Conservation (phyloP, 83 land plant genomes). For the Diphasiastrum complanatum region DNA sequence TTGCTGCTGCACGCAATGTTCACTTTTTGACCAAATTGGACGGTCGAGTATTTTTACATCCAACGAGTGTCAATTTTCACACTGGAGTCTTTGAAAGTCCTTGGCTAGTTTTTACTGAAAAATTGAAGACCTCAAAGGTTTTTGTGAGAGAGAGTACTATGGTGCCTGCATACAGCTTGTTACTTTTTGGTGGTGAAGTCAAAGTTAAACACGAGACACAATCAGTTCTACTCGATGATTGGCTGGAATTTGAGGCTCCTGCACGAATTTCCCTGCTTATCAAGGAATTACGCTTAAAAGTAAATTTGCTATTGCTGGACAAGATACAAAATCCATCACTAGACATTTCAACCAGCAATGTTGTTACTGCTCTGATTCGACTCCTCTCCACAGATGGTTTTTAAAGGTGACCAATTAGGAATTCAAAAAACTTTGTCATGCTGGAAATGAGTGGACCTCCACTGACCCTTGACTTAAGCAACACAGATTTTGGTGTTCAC, state of each 20-base stretch:
- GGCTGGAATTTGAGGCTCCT: conserved; percentile 42
- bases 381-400: conserved; percentile 32
- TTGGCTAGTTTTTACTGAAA: conserved; percentile 34
- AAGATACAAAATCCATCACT: conserved; percentile 24
- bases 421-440: no score
- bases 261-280: conserved; percentile 39
- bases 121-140: conserved; percentile 37
- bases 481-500: no score
- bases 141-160: conserved; percentile 30
- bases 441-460: no score
- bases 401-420: no score
- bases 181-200: conserved; percentile 34
- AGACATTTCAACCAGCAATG: conserved; percentile 31
- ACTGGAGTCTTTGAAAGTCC: conserved; percentile 28
- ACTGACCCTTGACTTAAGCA: no score
- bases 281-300: conserved; percentile 28
- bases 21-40: conserved; percentile 31
- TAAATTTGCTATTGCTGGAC: conserved; percentile 26
- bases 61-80: conserved; percentile 33
- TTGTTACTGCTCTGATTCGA: conserved; percentile 26
- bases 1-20: conserved; percentile 34
- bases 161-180: conserved; percentile 35
- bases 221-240: conserved; percentile 25
- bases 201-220: conserved; percentile 32
- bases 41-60: conserved; percentile 39